phyloP scores from a whole-genome alignment of 331 rosid genomes.

The Rhamnella rubrinervis region DNA sequence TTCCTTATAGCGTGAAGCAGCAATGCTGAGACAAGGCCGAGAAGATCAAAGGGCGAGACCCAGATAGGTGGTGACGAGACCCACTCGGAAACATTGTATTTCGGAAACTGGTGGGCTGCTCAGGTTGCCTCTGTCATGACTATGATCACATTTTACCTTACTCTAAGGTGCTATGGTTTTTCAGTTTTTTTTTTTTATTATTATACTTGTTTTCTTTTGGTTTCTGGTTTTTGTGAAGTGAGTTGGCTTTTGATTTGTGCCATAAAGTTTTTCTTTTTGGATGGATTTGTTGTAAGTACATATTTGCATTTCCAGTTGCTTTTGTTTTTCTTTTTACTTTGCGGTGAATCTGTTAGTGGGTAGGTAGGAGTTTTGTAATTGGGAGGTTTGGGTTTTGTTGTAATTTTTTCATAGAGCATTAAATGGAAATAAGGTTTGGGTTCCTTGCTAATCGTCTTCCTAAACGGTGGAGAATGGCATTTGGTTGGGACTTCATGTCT shows the following conservation, averaged over 20 bases:
- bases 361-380: not conserved
- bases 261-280: not conserved
- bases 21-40: constrained; percentile 94
- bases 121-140: constrained; percentile 91
- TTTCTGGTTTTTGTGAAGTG: not conserved
- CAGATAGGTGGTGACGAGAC: constrained; percentile 92
- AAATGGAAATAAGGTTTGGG: not conserved
- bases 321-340: no score
- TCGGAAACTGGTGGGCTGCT: constrained; percentile 89
- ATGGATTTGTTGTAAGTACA: not conserved
- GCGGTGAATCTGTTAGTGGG: not conserved
- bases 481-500: not conserved
- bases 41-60: constrained; percentile 89
- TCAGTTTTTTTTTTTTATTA: not conserved
- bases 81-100: constrained; percentile 69
- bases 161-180: constrained; percentile 54
- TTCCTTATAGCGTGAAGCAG: constrained; percentile 71
- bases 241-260: constrained; percentile 4
- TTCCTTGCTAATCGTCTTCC: not conserved
- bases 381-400: not conserved
- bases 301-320: not conserved
- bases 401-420: not conserved
- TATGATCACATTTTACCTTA: constrained; percentile 89
- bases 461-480: not conserved
- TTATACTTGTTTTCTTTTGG: not conserved